Conservation (phyloP, 176 grass and related monocot genomes). For the Eremochloa ophiuroides region DNA sequence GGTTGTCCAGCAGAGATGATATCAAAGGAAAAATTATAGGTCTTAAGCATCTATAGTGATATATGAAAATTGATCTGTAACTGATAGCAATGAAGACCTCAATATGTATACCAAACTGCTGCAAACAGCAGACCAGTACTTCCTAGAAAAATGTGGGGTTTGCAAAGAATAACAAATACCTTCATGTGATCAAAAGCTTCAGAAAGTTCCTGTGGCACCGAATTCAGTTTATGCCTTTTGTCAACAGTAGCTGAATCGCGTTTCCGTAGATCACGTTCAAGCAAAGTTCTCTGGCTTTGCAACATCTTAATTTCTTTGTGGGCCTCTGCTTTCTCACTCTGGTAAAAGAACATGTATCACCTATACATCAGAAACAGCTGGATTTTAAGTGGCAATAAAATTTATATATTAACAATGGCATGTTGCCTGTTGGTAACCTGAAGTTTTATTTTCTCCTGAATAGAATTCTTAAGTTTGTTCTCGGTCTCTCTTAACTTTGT, state of each 20-base stretch:
- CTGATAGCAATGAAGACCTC: constrained; percentile 7
- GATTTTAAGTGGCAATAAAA: neutral
- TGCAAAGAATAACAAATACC: constrained; percentile 22
- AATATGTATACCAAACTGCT: neutral
- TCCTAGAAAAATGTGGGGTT: neutral
- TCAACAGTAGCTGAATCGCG: constrained; percentile 41
- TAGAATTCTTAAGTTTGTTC: constrained; percentile 72
- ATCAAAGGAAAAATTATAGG: neutral
- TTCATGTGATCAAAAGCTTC: constrained; percentile 43
- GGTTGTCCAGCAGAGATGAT: neutral
- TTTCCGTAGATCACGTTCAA: constrained; percentile 81
- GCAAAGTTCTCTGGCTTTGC: constrained; percentile 60
- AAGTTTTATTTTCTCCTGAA: constrained; percentile 91
- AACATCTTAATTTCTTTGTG: constrained; percentile 77
- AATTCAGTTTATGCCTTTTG: constrained; percentile 66
- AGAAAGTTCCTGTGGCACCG: constrained; percentile 42
- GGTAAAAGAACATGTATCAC: constrained; percentile 15
- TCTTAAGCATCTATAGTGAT: neutral
- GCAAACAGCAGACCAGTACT: neutral
- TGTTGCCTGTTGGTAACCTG: constrained; percentile 50
- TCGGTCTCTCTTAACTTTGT: constrained; percentile 73
- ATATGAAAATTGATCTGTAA: neutral
- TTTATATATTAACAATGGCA: neutral
- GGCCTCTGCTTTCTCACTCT: constrained; percentile 79
- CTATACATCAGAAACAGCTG: neutral